A percentile compares a stretch with the other conserved stretches of the same genome.
Conservation (phyloP, 768 basidiomycete genomes). For the Coprinopsis marcescibilis region DNA sequence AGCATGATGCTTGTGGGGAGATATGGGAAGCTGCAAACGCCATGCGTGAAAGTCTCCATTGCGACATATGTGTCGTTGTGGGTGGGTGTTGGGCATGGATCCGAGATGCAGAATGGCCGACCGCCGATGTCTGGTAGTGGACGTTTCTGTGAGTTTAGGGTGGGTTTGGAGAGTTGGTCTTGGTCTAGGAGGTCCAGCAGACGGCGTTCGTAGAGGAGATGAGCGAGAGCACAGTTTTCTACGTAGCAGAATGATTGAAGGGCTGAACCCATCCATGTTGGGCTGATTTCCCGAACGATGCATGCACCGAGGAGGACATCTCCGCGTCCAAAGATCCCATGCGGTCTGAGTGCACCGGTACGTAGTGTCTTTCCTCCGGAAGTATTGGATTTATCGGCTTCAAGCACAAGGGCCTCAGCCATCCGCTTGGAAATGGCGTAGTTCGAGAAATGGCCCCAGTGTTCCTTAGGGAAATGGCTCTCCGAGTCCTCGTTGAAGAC, state of each 20-base stretch:
- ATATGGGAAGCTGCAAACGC: conserved; percentile 47
- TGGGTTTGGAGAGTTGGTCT: not conserved
- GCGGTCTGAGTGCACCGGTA: conserved; percentile 74
- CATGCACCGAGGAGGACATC: conserved; percentile 64
- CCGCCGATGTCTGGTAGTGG: conserved; percentile 64
- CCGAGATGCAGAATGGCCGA: conserved; percentile 59
- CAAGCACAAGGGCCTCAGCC: conserved; percentile 46
- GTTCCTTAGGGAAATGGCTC: conserved; percentile 27
- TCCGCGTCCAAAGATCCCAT: conserved; percentile 71
- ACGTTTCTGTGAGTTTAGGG: too few species aligned
- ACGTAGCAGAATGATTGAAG: conserved; percentile 67
- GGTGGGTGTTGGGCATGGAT: conserved; percentile 58
- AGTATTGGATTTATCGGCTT: conserved; percentile 26
- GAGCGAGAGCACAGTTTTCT: conserved; percentile 69
- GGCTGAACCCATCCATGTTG: conserved; percentile 54
- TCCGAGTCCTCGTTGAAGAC: conserved; percentile 52
- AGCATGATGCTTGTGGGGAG: conserved; percentile 64
- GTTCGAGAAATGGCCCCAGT: conserved; percentile 67
- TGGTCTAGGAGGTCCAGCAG: conserved; percentile 53
- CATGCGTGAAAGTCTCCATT: conserved; percentile 49
- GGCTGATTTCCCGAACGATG: conserved; percentile 52
- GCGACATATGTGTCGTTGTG: conserved; percentile 57
- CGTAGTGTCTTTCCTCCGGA: conserved; percentile 33
- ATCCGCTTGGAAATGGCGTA: conserved; percentile 62
- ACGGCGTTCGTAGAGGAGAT: conserved; percentile 67